Evolutionary conservation across 257 asterid genomes (phyloP), one percentile per base, ranked within the genome.

Genomic region (Solanum piurae): DNA sequence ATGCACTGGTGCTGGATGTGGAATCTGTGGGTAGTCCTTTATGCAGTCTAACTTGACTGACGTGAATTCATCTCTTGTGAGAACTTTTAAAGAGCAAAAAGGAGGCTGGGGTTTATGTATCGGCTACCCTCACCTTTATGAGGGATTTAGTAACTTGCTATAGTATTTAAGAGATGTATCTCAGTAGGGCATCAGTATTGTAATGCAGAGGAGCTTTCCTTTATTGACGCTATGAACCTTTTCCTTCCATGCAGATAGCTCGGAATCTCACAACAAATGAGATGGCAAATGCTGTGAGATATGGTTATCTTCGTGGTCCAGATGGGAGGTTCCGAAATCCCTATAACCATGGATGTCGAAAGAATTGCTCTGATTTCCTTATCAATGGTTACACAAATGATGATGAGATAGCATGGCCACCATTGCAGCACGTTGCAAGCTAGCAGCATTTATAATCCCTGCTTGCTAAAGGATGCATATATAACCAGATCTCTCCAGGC

Each of bases 221-320:
- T 49, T 9, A 80, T 44, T 55, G 36, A 82, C 11, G 11, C 44
- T 10, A 49, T 49, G 86, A 29, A 49, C 44, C 40, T 49, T 83
- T 46, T 42, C 34, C 27, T 38, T 69, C 40, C 42, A 18, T 90
- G 94, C 92, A 97, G 99, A 93, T 97, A 86, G 97, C 97, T 84
- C 91, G 95, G 90, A 97, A 97, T 87, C 92, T 97, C 86, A 96
- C 99, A 69, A 97, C 99, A 6, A 97, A 97, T 89, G 99, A 97
- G 91, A 60, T 89, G 87, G 98, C 99, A 83, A 97, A 97, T 88
- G 94, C 95, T 75, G 60, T 87, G 34, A 95, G 99, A 2, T 97
- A 97, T 87, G 98, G 94, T 18, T 97, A 97, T 92, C 98, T 97
- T 18, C 98, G 93, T 8, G 99, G 98, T 23, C 98, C 99, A 86